Base-by-base conservation (phyloP, 2,329 filamentous ascomycete genomes). In the Aspergillus caelatus region DNA sequence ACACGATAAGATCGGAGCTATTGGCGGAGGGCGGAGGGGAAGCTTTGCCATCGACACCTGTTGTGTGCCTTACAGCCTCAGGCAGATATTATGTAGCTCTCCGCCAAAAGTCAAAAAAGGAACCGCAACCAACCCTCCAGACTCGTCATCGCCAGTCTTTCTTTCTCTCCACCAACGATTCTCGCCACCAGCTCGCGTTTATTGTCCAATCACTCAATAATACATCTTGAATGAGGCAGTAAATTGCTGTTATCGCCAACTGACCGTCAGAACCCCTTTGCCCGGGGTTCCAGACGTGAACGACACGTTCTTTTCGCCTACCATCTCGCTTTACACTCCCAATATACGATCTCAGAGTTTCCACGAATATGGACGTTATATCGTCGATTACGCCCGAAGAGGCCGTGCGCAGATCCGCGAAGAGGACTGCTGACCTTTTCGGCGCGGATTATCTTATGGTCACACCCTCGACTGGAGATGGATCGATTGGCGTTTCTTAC, bases 371-470 rank as follows among this genome's bases (percentile, higher is more conserved):
- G 77, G 75, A 76, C 50, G 65, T 72, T n/a, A 48, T 70, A 14
- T 65, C 72, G n/a, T 70, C 72, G 7, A 70, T 72, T 36, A 68
- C 70, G 4, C 70, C 73, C 21, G 77, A 78, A 19, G 73, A 80
- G 58, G 75, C 78, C 55, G 78, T 80, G 57, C 79, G 77, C 68
- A 70, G 65, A 10, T 81, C 81, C 23, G 74, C 79, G 21, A 82
- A 83, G 71, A 76, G 80, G 21, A 83, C 82, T 10, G 76, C 77
- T 57, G 78, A 81, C 43, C 77, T 83, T 34, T 83, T 83, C 64
- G 81, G 81, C 30, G 63, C 78, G 45, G 80, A 82, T 67, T 83
- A 82, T 64, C 74, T 81, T 45, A 77, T 79, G 71, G 76, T 79
- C 62, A 73, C 78, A 46, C 75, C 81, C 30, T 79, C 82, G 34